Evolutionary conservation across 108 stramenopile genomes (phyloP), one percentile per base, ranked within the genome.

Genomic region (Schizochytrium sp.): DNA sequence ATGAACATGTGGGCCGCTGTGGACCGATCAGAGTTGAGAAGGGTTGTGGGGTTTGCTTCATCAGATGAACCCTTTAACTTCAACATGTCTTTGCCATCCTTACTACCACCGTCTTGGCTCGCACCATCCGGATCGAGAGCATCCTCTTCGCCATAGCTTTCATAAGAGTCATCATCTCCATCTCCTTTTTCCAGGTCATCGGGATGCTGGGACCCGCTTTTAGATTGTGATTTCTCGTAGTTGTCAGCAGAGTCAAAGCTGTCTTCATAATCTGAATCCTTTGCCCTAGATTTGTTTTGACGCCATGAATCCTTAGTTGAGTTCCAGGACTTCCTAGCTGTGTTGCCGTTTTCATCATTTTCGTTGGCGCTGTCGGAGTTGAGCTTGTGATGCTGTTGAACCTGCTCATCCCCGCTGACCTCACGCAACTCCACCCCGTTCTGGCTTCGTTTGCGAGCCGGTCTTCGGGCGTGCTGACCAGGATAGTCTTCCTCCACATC

Each of bases 1-100:
- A 83, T 83, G 76, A 83, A 83, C 76, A 83, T 83, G 28, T 83
- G 76, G 12, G 76, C 76, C 53, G 76, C 76, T 5, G 76, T 83
- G 3, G 76, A 83, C 5, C 76, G 76, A 40, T 83, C 76, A 5
- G 76, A 83, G 76, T 83, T 83, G 76, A 83, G 76, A 47, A 83
- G 40, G 64, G 64, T 38, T 7, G 64, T 38, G 0, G 64, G 42
- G 15, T 44, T 44, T 7, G 15, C 44, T 38, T 69, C 64, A 44
- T 69, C 64, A 44, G 42, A 44, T 5, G 64, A 38, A 7, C 40
- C 42, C 64, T 69, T 69, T 38, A 38, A 44, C 64, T 69, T 7
- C 7, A 38, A 44, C 64, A 44, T 44, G 64, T 69, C 64, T 38
- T 69, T 44, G 2, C 44, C 64, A 44, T 69, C 64, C 42, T 44